phyloP scores from a whole-genome alignment of 2,329 filamentous ascomycete genomes.

The Talaromyces atroroseus region DNA sequence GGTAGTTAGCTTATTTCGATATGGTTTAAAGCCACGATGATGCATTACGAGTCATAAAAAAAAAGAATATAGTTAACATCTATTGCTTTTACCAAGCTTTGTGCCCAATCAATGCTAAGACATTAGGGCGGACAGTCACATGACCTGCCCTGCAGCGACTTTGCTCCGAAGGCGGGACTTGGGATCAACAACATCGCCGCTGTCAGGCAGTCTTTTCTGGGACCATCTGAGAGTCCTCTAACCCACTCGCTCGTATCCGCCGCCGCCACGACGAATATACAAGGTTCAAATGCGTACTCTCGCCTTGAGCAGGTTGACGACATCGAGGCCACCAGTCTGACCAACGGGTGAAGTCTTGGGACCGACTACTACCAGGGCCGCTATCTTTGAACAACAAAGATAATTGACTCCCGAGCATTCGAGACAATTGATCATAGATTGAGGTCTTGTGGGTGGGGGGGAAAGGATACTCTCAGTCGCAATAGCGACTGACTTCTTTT shows the following conservation, averaged over 20 bases:
- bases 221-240: background rate
- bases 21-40: background rate
- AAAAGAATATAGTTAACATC: too few relatives aligned
- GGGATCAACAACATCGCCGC: background rate
- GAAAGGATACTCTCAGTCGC: constrained; percentile 19
- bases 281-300: background rate
- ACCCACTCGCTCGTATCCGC: constrained; percentile 4
- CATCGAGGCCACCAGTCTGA: background rate
- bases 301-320: background rate
- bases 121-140: background rate
- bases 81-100: too few relatives aligned
- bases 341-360: background rate
- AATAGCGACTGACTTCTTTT: constrained; percentile 19
- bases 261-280: background rate
- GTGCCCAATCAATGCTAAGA: too few relatives aligned
- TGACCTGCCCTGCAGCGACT: background rate
- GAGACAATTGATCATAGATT: constrained; percentile 34
- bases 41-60: background rate
- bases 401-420: too few relatives aligned
- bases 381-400: background rate
- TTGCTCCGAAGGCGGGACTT: background rate
- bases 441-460: constrained; percentile 27
- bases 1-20: background rate
- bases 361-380: constrained; percentile 4
- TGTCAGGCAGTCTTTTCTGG: background rate